phyloP scores from a whole-genome alignment of 2,329 filamentous ascomycete species.

The Calonectria ilicicola region DNA sequence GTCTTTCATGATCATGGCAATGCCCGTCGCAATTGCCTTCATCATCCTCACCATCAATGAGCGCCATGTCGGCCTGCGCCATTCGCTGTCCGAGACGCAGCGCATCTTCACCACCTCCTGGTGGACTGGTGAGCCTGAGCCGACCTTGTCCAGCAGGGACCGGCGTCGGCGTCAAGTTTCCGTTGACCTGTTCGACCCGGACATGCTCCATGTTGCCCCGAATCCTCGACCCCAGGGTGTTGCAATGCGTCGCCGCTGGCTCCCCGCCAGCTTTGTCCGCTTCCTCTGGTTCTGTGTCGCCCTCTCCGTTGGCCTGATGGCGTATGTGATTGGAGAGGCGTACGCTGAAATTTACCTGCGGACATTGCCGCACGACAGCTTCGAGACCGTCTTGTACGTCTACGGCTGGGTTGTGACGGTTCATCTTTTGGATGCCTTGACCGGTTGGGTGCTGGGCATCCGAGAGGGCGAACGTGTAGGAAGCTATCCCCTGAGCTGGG shows the following conservation, averaged over 20 bases:
- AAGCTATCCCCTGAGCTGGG: slow-evolving; percentile 77
- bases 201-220: slow-evolving; percentile 42
- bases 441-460: slow-evolving; percentile 75
- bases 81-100: slow-evolving; percentile 74
- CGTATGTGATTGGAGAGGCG: slow-evolving; percentile 76
- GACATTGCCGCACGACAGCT: slow-evolving; percentile 73
- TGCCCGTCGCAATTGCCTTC: slow-evolving; percentile 75
- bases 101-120: slow-evolving; percentile 75
- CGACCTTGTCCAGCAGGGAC: slow-evolving; percentile 56
- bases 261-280: slow-evolving; percentile 75
- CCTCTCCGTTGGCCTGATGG: slow-evolving; percentile 71
- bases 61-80: slow-evolving; percentile 70
- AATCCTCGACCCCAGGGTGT: slow-evolving; percentile 47
- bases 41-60: slow-evolving; percentile 73
- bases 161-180: slow-evolving; percentile 54
- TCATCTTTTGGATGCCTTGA: slow-evolving; percentile 72
- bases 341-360: slow-evolving; percentile 77
- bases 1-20: slow-evolving; percentile 77
- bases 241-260: slow-evolving; percentile 64
- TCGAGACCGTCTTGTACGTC: slow-evolving; percentile 77
- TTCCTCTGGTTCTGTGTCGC: slow-evolving; percentile 79
- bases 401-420: slow-evolving; percentile 78
- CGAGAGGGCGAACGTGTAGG: slow-evolving; percentile 75
- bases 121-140: slow-evolving; percentile 71
- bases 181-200: slow-evolving; percentile 53